A percentile compares a stretch with the other conserved stretches of the same genome.
These are phyloP conservation scores for Curvularia spicifera DNA, from an alignment of 2,329 filamentous ascomycete genomes.

Conservation along the genomic window DNA sequence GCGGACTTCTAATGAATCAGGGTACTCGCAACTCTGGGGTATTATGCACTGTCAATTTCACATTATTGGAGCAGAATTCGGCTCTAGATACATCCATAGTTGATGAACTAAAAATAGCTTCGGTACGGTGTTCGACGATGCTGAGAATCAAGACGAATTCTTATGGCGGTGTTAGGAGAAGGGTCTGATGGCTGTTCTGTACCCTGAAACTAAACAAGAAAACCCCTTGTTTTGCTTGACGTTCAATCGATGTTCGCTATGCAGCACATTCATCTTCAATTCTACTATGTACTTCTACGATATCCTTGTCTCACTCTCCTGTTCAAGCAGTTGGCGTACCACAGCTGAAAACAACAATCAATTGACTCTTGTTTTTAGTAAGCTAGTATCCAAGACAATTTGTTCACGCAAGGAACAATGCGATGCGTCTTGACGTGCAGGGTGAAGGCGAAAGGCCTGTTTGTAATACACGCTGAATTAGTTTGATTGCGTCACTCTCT, in stretches of 20 bases:
- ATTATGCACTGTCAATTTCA: not conserved
- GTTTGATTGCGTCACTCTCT: not conserved
- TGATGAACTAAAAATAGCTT: not conserved
- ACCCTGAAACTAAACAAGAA: constrained; percentile 3
- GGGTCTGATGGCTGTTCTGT: not conserved
- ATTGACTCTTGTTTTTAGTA: not conserved
- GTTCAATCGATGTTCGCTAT: not conserved
- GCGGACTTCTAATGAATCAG: not conserved
- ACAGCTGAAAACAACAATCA: not conserved
- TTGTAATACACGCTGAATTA: not conserved
- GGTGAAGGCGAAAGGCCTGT: not conserved
- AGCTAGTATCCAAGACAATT: not conserved
- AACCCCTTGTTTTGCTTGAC: not conserved
- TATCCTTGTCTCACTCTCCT: not conserved
- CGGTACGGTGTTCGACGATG: not conserved
- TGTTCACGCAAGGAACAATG: no score
- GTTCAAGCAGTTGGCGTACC: not conserved
- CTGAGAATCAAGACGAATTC: not conserved
- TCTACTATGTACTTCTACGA: not conserved
- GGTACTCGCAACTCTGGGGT: not conserved
- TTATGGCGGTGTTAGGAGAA: not conserved
- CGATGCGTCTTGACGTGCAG: not conserved
- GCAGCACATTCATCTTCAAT: not conserved
- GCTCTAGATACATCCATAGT: not conserved
- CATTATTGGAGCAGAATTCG: not conserved